A percentile compares a stretch with the other conserved stretches of the same genome.
phyloP scores from a whole-genome alignment of 2,329 filamentous ascomycete genomes.

The Fusarium sp. region DNA sequence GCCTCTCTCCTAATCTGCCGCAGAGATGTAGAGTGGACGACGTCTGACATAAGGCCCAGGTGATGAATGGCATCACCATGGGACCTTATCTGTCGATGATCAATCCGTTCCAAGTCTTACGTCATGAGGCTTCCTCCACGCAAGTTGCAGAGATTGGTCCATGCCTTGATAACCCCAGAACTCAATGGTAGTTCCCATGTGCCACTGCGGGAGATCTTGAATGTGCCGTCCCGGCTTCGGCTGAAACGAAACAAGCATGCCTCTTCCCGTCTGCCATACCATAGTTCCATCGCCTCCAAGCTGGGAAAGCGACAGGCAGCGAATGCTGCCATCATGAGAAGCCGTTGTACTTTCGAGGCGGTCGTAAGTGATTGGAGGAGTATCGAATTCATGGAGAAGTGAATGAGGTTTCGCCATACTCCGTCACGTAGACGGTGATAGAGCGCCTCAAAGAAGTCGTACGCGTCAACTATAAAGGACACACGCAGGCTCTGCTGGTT shows the following conservation, averaged over 20 bases:
- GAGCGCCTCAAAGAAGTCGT: conserved; percentile 43
- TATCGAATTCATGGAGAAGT: conserved; percentile 46
- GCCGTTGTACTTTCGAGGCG: fast-evolving
- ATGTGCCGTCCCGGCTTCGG: neutral
- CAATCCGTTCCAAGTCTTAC: conserved; percentile 28
- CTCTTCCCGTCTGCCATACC: conserved; percentile 43
- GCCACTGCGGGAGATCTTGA: conserved; percentile 19
- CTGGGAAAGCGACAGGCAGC: conserved; percentile 40
- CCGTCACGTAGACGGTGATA: conserved; percentile 23
- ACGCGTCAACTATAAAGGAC: conserved; percentile 47
- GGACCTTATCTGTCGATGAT: conserved; percentile 15
- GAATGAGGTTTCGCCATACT: conserved; percentile 46
- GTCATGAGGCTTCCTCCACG: neutral
- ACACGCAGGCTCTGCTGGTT: conserved; percentile 43
- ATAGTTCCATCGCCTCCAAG: conserved; percentile 46
- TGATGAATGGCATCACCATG: conserved; percentile 41
- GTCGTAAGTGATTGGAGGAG: conserved; percentile 44
- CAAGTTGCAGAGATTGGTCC: conserved; percentile 23
- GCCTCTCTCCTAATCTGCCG: conserved; percentile 27
- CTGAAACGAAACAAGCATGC: conserved; percentile 37
- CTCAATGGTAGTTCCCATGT: neutral
- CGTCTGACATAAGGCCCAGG: conserved; percentile 32
- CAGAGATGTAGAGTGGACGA: conserved; percentile 34
- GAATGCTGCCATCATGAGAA: conserved; percentile 1
- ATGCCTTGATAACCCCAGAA: neutral